Percentiles rank a stretch among this genome's conserved stretches.
These are phyloP conservation scores for Rhodofomes roseus DNA, from an alignment of 1,284 basidiomycete genomes.

Conservation along the genomic window DNA sequence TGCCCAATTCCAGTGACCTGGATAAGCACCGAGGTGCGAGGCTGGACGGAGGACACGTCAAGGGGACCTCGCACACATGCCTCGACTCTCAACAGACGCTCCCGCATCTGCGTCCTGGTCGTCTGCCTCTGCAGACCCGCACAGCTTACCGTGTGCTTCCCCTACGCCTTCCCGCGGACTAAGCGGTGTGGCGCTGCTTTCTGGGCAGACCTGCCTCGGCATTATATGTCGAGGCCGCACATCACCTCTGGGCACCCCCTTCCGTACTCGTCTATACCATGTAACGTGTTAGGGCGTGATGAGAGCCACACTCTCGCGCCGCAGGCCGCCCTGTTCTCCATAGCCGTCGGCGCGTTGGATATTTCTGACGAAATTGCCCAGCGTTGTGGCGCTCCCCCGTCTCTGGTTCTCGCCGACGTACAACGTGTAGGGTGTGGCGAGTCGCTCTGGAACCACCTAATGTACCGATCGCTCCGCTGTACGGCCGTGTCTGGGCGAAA, in stretches of 20 bases:
- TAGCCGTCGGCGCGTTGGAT: background rate
- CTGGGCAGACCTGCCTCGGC: background rate
- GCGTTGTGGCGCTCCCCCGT: background rate
- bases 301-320: background rate
- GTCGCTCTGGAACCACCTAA: background rate
- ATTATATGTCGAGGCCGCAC: background rate
- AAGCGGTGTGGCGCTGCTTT: background rate
- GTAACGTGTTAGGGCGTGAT: background rate
- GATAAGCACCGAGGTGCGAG: background rate
- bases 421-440: background rate
- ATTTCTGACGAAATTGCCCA: background rate
- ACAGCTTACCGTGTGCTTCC: background rate
- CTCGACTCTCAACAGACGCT: background rate
- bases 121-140: background rate
- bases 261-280: background rate
- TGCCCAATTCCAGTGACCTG: background rate
- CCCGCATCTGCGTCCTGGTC: background rate
- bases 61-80: background rate
- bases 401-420: background rate
- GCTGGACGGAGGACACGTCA: background rate
- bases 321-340: background rate
- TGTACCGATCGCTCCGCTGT: background rate
- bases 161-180: background rate
- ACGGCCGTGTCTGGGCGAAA: too few species aligned
- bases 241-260: background rate